A percentile compares a stretch with the other conserved stretches of the same genome.
Evolutionary conservation across 768 basidiomycete species (phyloP).

Genomic region (Cyclocybe cylindracea): DNA sequence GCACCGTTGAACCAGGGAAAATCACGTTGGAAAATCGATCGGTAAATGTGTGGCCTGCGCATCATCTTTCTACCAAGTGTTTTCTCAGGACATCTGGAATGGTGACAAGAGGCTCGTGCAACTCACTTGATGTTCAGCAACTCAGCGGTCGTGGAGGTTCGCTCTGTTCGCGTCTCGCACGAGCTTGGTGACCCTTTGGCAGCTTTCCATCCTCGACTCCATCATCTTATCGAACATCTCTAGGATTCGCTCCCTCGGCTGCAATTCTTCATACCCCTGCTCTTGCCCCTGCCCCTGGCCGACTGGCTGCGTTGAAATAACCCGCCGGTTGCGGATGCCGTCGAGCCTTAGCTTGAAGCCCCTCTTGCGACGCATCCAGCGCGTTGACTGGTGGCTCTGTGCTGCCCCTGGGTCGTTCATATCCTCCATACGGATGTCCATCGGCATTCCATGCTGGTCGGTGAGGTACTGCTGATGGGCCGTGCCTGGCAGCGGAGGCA

Average conservation of each 20-base stretch:
- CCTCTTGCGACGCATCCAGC: slow-evolving; percentile 61
- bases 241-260: slow-evolving; percentile 50
- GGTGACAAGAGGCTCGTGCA: no score
- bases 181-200: slow-evolving; percentile 62
- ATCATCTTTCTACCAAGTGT: no score
- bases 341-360: slow-evolving; percentile 51
- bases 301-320: slow-evolving; percentile 17
- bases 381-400: slow-evolving; percentile 23
- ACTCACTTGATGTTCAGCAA: not conserved
- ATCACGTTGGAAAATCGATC: no score
- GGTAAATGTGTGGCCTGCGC: no score
- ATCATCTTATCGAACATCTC: slow-evolving; percentile 73
- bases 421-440: not conserved
- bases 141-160: slow-evolving; percentile 27
- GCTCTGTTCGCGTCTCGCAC: slow-evolving; percentile 46
- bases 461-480: not conserved
- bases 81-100: no score
- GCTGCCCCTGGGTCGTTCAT: slow-evolving; percentile 1
- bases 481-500: slow-evolving; percentile 9
- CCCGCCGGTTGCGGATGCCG: slow-evolving; percentile 23
- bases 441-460: not conserved
- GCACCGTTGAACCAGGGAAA: not conserved
- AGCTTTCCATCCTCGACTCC: slow-evolving; percentile 76
- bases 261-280: slow-evolving; percentile 14
- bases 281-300: slow-evolving; percentile 13